Percentiles rank a stretch among this genome's conserved stretches.
Evolutionary conservation across 352 stramenopile species (phyloP).

Genomic region (Pythium coloratum): DNA sequence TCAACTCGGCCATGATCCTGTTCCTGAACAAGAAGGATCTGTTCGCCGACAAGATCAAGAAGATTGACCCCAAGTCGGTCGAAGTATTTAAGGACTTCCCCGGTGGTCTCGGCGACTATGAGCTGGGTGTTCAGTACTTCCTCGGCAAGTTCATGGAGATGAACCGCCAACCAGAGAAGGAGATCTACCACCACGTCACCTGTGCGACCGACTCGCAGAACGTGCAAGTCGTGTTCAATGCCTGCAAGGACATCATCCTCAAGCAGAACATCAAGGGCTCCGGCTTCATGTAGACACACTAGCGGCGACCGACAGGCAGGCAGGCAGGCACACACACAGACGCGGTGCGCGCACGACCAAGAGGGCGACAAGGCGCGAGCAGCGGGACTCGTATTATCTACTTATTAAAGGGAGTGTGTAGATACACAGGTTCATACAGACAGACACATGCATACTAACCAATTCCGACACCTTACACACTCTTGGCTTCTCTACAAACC

Average conservation of each 20-base stretch:
- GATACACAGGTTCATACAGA: constrained; percentile 25
- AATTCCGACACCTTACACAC: neutral
- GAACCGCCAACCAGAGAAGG: constrained; percentile 90
- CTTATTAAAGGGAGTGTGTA: constrained; percentile 28
- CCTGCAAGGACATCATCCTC: constrained; percentile 96
- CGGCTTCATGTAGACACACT: constrained; percentile 78
- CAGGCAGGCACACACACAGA: neutral
- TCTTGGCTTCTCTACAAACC: neutral
- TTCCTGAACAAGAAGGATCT: constrained; percentile 98
- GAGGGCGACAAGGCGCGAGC: constrained; percentile 1
- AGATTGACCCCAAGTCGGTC: constrained; percentile 90
- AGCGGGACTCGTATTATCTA: constrained; percentile 16
- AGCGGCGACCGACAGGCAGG: neutral
- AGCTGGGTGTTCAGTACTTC: constrained; percentile 90
- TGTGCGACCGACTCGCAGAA: constrained; percentile 98
- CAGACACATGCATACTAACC: constrained; percentile 18
- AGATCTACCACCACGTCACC: constrained; percentile 96
- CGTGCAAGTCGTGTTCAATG: constrained; percentile 96
- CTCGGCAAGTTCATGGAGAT: constrained; percentile 94
- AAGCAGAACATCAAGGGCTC: constrained; percentile 93
- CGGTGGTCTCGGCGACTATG: constrained; percentile 82
- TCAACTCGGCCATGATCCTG: constrained; percentile 93
- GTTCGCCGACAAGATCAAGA: constrained; percentile 96
- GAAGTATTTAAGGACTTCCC: constrained; percentile 91
- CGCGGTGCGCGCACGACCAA: neutral